phyloP scores from a whole-genome alignment of 2,329 filamentous ascomycete genomes.

The Clonostachys chloroleuca region DNA sequence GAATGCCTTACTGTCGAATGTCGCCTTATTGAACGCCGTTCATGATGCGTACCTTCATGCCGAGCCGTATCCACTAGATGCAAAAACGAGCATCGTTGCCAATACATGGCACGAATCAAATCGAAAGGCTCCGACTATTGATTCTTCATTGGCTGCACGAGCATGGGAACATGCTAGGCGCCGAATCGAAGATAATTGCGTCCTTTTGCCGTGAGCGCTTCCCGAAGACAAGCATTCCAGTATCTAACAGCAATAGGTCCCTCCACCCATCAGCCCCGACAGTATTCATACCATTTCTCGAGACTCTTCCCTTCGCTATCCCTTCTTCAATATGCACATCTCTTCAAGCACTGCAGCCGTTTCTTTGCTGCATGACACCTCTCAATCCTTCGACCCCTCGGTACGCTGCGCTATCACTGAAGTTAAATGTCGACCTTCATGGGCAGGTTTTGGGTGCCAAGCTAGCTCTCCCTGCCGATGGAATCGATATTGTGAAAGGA shows the following conservation, averaged over 20 bases:
- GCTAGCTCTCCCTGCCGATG: conserved; percentile 77
- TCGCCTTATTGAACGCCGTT: conserved; percentile 84
- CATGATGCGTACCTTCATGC: conserved; percentile 84
- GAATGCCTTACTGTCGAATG: conserved; percentile 81
- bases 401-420: conserved; percentile 76
- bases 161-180: conserved; percentile 96
- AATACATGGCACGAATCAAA: conserved; percentile 91
- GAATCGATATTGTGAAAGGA: conserved; percentile 79
- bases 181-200: conserved; percentile 91
- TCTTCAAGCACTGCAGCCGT: conserved; percentile 77
- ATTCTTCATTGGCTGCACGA: conserved; percentile 70
- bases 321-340: conserved; percentile 74
- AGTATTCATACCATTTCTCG: conserved; percentile 74
- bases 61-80: conserved; percentile 79
- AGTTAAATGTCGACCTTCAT: conserved; percentile 74
- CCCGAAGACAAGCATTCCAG: not conserved
- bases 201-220: conserved; percentile 73
- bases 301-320: conserved; percentile 73
- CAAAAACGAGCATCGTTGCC: conserved; percentile 85
- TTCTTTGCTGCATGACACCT: conserved; percentile 82
- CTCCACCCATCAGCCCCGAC: conserved; percentile 87
- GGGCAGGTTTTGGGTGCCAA: conserved; percentile 74
- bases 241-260: conserved; percentile 50
- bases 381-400: conserved; percentile 81
- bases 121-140: conserved; percentile 69